Conservation (phyloP, 1,284 basidiomycete species). For the Rhodotorula sp. region DNA sequence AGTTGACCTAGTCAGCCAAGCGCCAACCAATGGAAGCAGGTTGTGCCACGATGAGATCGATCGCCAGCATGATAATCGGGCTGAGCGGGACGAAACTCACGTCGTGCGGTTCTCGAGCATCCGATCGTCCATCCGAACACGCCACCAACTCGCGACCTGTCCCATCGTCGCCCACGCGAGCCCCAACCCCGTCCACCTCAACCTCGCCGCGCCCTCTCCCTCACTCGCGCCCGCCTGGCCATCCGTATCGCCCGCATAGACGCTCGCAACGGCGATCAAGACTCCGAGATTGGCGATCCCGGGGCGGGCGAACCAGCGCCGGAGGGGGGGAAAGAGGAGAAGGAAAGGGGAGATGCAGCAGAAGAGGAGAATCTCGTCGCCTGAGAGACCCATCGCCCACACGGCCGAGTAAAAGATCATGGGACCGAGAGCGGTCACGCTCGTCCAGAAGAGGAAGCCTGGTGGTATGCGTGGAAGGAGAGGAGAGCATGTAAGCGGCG, state of each 20-base stretch:
- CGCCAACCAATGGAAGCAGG: no score
- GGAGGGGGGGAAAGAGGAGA: constrained; percentile 53
- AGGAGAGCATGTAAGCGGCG: no score
- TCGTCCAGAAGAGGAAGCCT: constrained; percentile 86
- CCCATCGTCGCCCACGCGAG: constrained; percentile 43
- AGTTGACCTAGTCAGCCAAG: no score
- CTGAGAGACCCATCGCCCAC: constrained; percentile 65
- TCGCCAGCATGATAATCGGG: no score
- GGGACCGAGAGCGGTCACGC: constrained; percentile 75
- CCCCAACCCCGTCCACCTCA: constrained; percentile 28
- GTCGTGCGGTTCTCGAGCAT: constrained; percentile 6
- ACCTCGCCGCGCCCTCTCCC: constrained; percentile 10
- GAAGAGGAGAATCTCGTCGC: constrained; percentile 42
- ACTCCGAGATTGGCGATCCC: constrained; percentile 62
- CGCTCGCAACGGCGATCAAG: constrained; percentile 61
- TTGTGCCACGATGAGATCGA: neutral
- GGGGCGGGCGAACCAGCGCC: constrained; percentile 49
- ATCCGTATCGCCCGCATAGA: constrained; percentile 46
- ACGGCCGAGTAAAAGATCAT: constrained; percentile 90
- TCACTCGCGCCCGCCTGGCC: constrained; percentile 4
- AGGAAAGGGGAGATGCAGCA: constrained; percentile 63
- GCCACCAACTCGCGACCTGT: constrained; percentile 25
- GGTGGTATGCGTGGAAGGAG: constrained; percentile 45
- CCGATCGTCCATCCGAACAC: neutral
- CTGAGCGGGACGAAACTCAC: neutral